Percentiles rank a stretch among this genome's conserved stretches.
phyloP scores from a whole-genome alignment of 2,329 filamentous ascomycete genomes.

The Penicillium occitanis region DNA sequence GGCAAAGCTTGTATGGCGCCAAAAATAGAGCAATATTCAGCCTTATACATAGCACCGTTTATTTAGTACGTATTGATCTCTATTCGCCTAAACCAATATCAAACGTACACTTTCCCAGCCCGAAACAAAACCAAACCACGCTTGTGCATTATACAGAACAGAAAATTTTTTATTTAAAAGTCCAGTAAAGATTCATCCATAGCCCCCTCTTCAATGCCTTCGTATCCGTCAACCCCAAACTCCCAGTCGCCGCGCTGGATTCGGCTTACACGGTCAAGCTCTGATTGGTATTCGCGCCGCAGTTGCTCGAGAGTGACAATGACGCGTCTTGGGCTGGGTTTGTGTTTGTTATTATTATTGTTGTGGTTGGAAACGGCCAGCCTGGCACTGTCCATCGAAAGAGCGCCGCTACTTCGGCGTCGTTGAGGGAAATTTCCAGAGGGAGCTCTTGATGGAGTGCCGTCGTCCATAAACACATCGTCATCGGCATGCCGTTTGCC shows the following conservation, averaged over 20 bases:
- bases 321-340: constrained; percentile 58
- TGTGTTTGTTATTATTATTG: constrained; percentile 27
- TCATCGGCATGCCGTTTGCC: constrained; percentile 46
- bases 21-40: not conserved
- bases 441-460: constrained; percentile 25
- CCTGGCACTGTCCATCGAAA: constrained; percentile 15
- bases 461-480: constrained; percentile 42
- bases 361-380: not conserved
- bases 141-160: constrained; percentile 1
- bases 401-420: constrained; percentile 17
- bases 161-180: not conserved
- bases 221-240: constrained; percentile 52
- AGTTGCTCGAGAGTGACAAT: constrained; percentile 85
- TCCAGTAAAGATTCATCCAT: constrained; percentile 18
- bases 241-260: constrained; percentile 89
- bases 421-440: constrained; percentile 2
- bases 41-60: not conserved
- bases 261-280: constrained; percentile 82
- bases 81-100: not conserved
- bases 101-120: not conserved
- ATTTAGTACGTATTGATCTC: not conserved
- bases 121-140: not conserved
- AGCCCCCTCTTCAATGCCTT: constrained; percentile 30
- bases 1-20: constrained; percentile 12
- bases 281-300: constrained; percentile 82